Evolutionary conservation across 2,329 filamentous ascomycete genomes (phyloP).

Genomic region (Purpureocillium lavendulum): DNA sequence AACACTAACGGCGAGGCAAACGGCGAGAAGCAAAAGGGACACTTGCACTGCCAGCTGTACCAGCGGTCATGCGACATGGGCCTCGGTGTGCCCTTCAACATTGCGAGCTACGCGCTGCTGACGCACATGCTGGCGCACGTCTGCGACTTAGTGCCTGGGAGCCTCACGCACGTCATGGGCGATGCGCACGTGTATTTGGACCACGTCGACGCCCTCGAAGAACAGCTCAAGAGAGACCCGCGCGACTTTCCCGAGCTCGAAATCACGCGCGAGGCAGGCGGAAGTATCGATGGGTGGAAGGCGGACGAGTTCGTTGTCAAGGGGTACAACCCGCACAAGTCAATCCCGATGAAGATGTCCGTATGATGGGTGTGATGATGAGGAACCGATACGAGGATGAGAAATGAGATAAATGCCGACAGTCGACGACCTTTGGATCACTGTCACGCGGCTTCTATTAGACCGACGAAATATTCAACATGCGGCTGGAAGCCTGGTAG

Average conservation of each 20-base stretch:
- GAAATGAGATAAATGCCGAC: no score
- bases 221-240: conserved; percentile 74
- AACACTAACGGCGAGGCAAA: conserved; percentile 16
- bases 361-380: conserved; percentile 39
- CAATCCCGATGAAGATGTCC: conserved; percentile 98
- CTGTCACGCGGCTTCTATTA: no score
- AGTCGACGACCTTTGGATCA: no score
- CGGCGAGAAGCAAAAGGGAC: conserved; percentile 45
- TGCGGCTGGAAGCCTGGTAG: not conserved
- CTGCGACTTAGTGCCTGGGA: conserved; percentile 76
- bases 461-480: no score
- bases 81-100: conserved; percentile 95
- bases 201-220: conserved; percentile 78
- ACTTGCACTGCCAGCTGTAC: conserved; percentile 82
- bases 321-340: conserved; percentile 85
- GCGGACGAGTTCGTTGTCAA: conserved; percentile 79
- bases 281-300: conserved; percentile 84
- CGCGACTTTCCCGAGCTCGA: conserved; percentile 71
- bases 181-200: conserved; percentile 96
- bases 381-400: not conserved
- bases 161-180: conserved; percentile 90
- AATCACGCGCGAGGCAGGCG: conserved; percentile 58
- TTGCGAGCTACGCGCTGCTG: conserved; percentile 85
- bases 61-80: conserved; percentile 97
- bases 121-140: conserved; percentile 93